These are phyloP conservation scores for Pholiota adiposa DNA, from an alignment of 1,284 basidiomycete genomes.

Conservation along the genomic window DNA sequence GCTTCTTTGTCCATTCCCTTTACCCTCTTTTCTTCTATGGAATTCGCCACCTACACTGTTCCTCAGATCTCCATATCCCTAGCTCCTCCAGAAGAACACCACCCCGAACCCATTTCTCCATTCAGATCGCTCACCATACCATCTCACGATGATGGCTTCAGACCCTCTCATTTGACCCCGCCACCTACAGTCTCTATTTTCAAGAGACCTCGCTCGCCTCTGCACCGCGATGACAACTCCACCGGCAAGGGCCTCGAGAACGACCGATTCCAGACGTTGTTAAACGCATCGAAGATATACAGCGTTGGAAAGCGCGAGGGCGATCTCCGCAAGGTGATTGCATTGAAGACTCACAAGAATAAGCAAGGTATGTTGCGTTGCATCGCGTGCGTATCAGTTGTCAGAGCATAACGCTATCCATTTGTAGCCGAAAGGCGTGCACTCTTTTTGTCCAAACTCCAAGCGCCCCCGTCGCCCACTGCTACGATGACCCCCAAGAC, in stretches of 20 bases:
- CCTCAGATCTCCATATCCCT: slow-evolving; percentile 72
- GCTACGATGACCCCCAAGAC: slow-evolving; percentile 63
- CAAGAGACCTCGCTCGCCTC: slow-evolving; percentile 52
- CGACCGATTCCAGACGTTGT: slow-evolving; percentile 64
- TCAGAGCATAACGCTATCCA: neutral
- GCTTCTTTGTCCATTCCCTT: slow-evolving; percentile 25
- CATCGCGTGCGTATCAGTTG: slow-evolving; percentile 3
- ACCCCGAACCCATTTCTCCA: slow-evolving; percentile 63
- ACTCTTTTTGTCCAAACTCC: slow-evolving; percentile 73
- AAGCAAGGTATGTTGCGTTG: slow-evolving; percentile 64
- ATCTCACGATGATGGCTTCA: slow-evolving; percentile 50
- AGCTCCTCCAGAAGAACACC: slow-evolving; percentile 55
- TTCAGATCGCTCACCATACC: slow-evolving; percentile 41
- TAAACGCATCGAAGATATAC: slow-evolving; percentile 57
- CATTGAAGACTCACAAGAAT: slow-evolving; percentile 70
- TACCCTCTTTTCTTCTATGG: slow-evolving; percentile 47
- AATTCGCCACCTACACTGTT: slow-evolving; percentile 48
- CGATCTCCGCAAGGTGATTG: slow-evolving; percentile 75
- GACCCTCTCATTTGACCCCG: slow-evolving; percentile 60
- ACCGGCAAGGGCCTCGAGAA: slow-evolving; percentile 60
- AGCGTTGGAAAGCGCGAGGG: slow-evolving; percentile 51
- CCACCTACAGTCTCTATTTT: slow-evolving; percentile 51
- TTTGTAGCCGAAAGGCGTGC: slow-evolving; percentile 69
- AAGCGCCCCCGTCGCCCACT: slow-evolving; percentile 64
- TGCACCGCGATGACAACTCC: slow-evolving; percentile 45